Conservation (phyloP, 1,284 basidiomycete genomes). For the Vanrija pseudolonga region DNA sequence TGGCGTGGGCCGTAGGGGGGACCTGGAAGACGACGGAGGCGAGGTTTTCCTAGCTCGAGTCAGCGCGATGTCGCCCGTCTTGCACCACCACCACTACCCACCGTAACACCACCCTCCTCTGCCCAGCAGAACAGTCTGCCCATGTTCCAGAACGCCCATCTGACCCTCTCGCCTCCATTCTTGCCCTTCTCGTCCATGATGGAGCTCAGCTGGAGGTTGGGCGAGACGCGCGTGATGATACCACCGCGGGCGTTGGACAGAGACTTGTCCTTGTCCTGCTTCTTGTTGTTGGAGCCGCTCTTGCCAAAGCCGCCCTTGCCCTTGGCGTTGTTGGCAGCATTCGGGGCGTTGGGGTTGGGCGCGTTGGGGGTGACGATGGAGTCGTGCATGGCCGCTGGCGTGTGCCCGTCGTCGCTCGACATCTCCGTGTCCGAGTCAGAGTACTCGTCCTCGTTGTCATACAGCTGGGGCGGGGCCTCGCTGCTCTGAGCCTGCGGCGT, state of each 20-base stretch:
- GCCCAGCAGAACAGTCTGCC: conserved; percentile 76
- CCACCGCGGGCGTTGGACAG: conserved; percentile 12
- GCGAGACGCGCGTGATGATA: conserved; percentile 20
- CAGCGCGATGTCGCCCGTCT: background rate
- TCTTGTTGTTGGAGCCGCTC: conserved; percentile 6
- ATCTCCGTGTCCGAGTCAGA: conserved; percentile 11
- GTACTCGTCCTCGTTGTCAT: conserved; percentile 14
- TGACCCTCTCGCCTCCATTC: conserved; percentile 63
- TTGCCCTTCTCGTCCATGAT: conserved; percentile 62
- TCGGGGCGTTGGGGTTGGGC: background rate
- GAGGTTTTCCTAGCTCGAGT: conserved; percentile 69
- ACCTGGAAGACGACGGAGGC: conserved; percentile 79
- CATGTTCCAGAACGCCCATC: conserved; percentile 78
- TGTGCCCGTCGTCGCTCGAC: conserved; percentile 2
- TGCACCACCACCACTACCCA: conserved; percentile 2
- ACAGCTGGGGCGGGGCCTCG: conserved; percentile 6
- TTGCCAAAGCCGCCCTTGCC: conserved; percentile 8
- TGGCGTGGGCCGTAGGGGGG: conserved; percentile 81
- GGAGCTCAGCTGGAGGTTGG: conserved; percentile 59
- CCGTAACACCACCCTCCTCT: conserved; percentile 58
- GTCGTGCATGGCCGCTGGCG: conserved; percentile 1
- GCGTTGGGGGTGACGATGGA: background rate
- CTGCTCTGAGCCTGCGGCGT: background rate
- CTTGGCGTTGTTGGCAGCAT: background rate
- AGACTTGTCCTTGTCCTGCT: conserved; percentile 11